Evolutionary conservation across 2,329 filamentous ascomycete species (phyloP), one percentile per base, ranked within the genome.

Genomic region (Sodiomyces alkalinus): DNA sequence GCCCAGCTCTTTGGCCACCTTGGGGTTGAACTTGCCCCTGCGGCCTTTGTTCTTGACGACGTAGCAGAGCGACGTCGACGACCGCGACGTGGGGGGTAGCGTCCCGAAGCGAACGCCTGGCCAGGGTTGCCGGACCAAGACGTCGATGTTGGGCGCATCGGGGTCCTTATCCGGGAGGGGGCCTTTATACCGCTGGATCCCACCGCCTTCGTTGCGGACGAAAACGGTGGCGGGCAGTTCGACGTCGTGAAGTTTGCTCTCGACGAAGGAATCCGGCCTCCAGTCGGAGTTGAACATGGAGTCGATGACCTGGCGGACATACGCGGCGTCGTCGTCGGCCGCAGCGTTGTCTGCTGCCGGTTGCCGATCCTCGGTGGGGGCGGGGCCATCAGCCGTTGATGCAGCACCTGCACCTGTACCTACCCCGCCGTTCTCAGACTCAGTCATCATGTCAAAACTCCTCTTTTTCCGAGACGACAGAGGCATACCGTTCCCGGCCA

Each of bases 51-150:
- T 73, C 40, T 82, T 80, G 45, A 92, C 66, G 33, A 98, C 76
- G 51, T 98, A 98, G 33, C 79, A 92, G 40, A 94, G 59, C 5
- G 82, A 75, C 26, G 75, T 72, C 17, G 60, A 58, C 1, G 70
- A 70, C 5, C 75, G 77, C 13, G 60, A 55, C 0, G 81, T 80
- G 1, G 60, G 61, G 1, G 90, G 90, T 3, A 96, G 62, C 10
- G 50, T 53, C 11, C 64, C 47, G 8, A 85, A 56, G 31, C 63
- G 51, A 4, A 78, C 70, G 11, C 70, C 80, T 8, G 82, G 82
- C 83, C 83, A 92, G 2, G 82, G 81, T 38, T 69, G 68, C 10
- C 81, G 69, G 5, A 82, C 71, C 16, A 83, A 56, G 0, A 92
- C 82, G 4, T 62, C 74, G 29, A 80, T 68, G 43, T 85, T 60